Evolutionary conservation across 2,329 filamentous ascomycete genomes (phyloP).

Genomic region (Amphichorda felina): DNA sequence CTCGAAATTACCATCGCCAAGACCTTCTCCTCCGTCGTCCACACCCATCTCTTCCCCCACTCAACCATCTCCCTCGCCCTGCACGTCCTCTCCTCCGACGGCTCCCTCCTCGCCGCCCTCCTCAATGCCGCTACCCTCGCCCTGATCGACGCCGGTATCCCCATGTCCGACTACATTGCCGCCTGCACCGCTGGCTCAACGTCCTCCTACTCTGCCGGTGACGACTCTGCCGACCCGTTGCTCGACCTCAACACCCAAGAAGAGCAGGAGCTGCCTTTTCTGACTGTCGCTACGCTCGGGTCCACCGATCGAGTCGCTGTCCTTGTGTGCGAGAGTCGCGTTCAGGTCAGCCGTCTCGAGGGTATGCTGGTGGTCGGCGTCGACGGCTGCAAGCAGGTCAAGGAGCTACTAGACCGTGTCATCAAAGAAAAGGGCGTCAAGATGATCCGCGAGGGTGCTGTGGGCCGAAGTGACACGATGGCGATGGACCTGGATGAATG

Average conservation of each 20-base stretch:
- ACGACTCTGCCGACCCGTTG: constrained; percentile 63
- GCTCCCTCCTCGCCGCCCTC: constrained; percentile 77
- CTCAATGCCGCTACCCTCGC: constrained; percentile 88
- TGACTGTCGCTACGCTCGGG: constrained; percentile 76
- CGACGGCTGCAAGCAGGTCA: constrained; percentile 81
- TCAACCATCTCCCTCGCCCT: constrained; percentile 73
- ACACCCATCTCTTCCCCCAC: constrained; percentile 83
- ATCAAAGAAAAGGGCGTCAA: constrained; percentile 59
- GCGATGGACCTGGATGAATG: constrained; percentile 37
- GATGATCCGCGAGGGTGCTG: constrained; percentile 46
- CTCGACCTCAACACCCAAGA: constrained; percentile 70
- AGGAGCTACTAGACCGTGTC: constrained; percentile 68
- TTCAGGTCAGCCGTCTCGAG: constrained; percentile 74
- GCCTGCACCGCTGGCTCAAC: constrained; percentile 82
- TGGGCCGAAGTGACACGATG: constrained; percentile 34
- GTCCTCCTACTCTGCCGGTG: constrained; percentile 49
- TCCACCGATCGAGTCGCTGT: constrained; percentile 64
- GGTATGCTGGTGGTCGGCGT: constrained; percentile 88
- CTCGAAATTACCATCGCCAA: constrained; percentile 69
- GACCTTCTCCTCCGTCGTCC: constrained; percentile 65
- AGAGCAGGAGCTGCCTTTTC: constrained; percentile 76
- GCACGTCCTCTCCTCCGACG: constrained; percentile 82
- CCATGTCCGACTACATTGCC: constrained; percentile 84
- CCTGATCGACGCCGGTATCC: constrained; percentile 86
- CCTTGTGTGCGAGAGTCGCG: constrained; percentile 74